Evolutionary conservation across 306 rosid species (phyloP).

Genomic region (Alnus glutinosa): DNA sequence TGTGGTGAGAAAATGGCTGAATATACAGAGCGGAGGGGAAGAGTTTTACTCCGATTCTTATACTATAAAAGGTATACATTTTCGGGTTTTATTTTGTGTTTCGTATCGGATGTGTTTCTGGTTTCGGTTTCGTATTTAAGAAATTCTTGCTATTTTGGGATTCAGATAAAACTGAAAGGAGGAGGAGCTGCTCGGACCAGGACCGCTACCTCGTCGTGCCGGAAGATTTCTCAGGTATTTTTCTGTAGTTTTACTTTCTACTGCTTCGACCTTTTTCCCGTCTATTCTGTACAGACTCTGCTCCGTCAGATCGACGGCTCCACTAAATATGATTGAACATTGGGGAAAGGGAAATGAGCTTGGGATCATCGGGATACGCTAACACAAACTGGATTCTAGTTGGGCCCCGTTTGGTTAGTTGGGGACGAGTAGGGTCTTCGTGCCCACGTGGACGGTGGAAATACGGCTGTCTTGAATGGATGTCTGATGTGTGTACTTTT

Average conservation of each 20-base stretch:
- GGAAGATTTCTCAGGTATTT: conserved; percentile 53
- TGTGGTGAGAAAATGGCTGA: conserved; percentile 68
- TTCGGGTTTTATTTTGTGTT: not conserved
- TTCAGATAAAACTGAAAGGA: conserved; percentile 43
- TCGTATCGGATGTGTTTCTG: not conserved
- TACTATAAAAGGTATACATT: conserved; percentile 36
- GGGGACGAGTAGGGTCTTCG: not conserved
- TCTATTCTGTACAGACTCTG: not conserved
- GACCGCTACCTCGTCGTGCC: conserved; percentile 57
- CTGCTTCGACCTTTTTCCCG: not conserved
- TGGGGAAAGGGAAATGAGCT: not conserved
- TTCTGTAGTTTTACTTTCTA: not conserved
- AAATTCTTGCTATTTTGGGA: conserved; percentile 10
- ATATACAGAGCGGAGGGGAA: conserved; percentile 44
- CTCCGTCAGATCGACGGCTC: conserved; percentile 27
- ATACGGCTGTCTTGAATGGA: conserved; percentile 4
- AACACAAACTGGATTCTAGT: not conserved
- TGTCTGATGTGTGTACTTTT: not conserved
- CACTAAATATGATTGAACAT: conserved; percentile 28
- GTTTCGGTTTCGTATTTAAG: conserved; percentile 7
- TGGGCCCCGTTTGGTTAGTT: conserved; percentile 19
- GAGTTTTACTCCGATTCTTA: conserved; percentile 49
- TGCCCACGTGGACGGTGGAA: conserved; percentile 50
- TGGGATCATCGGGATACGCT: not conserved
- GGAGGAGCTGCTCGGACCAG: conserved; percentile 71